Evolutionary conservation across 2,329 filamentous ascomycete species (phyloP).

Genomic region (Aureobasidium lini): DNA sequence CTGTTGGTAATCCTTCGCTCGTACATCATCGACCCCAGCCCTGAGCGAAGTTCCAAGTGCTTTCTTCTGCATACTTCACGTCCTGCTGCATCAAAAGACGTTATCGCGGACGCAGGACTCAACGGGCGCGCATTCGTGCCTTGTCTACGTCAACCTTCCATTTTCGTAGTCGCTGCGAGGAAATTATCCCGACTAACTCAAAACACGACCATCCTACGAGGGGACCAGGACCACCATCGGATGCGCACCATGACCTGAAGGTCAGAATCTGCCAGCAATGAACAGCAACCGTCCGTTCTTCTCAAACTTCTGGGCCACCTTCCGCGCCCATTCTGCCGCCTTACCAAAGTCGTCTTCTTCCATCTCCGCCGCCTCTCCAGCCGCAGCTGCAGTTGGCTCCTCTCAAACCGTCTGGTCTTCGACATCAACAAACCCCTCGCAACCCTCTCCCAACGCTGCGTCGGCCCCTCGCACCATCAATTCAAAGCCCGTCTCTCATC

Average conservation of each 20-base stretch:
- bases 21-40: not conserved
- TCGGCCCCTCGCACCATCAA: slow-evolving; percentile 41
- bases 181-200: not conserved
- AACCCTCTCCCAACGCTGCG: slow-evolving; percentile 26
- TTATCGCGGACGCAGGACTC: not conserved
- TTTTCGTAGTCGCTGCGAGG: not conserved
- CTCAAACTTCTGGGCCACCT: slow-evolving; percentile 60
- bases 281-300: slow-evolving; percentile 60
- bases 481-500: slow-evolving; percentile 33
- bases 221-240: not conserved
- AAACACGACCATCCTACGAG: not conserved
- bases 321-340: slow-evolving; percentile 53
- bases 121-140: slow-evolving; percentile 8
- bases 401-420: slow-evolving; percentile 21
- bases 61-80: not conserved
- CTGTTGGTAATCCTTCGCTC: not conserved
- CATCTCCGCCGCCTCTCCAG: slow-evolving; percentile 33
- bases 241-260: not conserved
- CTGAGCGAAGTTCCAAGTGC: not conserved
- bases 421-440: slow-evolving; percentile 15
- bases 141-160: not conserved
- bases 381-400: slow-evolving; percentile 25
- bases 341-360: slow-evolving; percentile 48
- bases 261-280: slow-evolving; percentile 36
- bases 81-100: not conserved